A percentile compares a stretch with the other conserved stretches of the same genome.
Conservation (phyloP, 441 rosid genomes). For the Syzygium malaccense region DNA sequence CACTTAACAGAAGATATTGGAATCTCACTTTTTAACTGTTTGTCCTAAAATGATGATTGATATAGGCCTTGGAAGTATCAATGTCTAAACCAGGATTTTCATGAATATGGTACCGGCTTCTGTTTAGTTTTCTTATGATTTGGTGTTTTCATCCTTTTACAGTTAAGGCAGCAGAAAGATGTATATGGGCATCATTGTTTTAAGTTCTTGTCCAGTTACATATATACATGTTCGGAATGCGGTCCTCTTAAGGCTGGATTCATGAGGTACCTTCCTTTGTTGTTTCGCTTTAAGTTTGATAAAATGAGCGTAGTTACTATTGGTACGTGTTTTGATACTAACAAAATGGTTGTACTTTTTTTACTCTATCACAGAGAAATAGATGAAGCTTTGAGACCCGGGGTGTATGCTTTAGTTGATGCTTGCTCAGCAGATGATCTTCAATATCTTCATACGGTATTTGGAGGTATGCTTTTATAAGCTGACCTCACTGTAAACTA, state of each 20-base stretch:
- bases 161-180: conserved; percentile 86
- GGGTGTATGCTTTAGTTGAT: conserved; percentile 84
- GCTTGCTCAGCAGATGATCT: conserved; percentile 72
- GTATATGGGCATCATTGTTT: conserved; percentile 62
- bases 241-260: conserved; percentile 71
- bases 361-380: conserved; percentile 53
- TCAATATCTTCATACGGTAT: conserved; percentile 72
- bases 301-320: background rate
- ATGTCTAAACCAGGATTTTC: background rate
- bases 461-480: conserved; percentile 55
- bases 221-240: conserved; percentile 67
- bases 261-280: conserved; percentile 39
- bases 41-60: background rate
- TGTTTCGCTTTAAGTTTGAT: background rate
- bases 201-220: conserved; percentile 72
- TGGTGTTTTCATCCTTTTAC: conserved; percentile 18
- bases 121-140: background rate
- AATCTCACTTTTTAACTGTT: background rate
- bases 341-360: background rate
- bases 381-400: conserved; percentile 83
- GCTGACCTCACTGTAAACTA: background rate
- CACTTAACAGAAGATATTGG: background rate
- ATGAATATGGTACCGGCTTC: background rate
- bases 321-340: background rate
- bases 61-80: background rate